Percentiles rank a stretch among this genome's conserved stretches.
phyloP scores from a whole-genome alignment of 1,139 yeast genomes.

The Candida dubliniensis region DNA sequence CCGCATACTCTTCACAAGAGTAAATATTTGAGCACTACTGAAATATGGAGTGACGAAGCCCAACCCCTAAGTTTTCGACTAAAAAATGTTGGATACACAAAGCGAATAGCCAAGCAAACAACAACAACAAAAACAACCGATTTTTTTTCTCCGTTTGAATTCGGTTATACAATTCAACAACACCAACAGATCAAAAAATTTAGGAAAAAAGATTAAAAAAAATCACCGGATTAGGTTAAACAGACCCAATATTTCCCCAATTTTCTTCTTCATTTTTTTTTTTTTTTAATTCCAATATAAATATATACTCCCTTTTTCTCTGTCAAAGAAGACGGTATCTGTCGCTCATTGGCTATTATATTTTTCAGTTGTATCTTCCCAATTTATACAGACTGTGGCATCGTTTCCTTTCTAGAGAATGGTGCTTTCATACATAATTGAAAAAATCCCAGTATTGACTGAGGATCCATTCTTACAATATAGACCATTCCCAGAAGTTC shows the following conservation, averaged over 20 bases:
- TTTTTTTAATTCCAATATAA: not conserved
- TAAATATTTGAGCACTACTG: too few species aligned
- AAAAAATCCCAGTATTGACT: constrained; percentile 26
- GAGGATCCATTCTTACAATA: constrained; percentile 46
- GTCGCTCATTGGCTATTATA: too few species aligned
- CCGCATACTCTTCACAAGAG: too few species aligned
- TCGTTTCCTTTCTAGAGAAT: not conserved
- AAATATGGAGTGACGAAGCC: too few species aligned
- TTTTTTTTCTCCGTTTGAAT: too few species aligned
- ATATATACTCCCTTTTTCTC: not conserved
- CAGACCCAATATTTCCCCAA: not conserved
- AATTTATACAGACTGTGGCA: too few species aligned
- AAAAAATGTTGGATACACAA: too few species aligned
- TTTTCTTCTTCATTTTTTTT: not conserved
- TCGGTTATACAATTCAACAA: too few species aligned
- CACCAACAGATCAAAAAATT: not conserved
- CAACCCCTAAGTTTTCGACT: too few species aligned
- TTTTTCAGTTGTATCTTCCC: too few species aligned
- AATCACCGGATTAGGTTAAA: not conserved
- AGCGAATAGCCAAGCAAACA: too few species aligned
- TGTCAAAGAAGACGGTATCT: not conserved
- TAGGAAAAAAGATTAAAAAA: not conserved
- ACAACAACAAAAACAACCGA: too few species aligned
- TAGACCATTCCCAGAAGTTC: constrained; percentile 48
- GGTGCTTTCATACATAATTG: constrained; percentile 7